Base-by-base conservation (phyloP, 2,329 filamentous ascomycete species). In the Beauveria pseudobassiana region DNA sequence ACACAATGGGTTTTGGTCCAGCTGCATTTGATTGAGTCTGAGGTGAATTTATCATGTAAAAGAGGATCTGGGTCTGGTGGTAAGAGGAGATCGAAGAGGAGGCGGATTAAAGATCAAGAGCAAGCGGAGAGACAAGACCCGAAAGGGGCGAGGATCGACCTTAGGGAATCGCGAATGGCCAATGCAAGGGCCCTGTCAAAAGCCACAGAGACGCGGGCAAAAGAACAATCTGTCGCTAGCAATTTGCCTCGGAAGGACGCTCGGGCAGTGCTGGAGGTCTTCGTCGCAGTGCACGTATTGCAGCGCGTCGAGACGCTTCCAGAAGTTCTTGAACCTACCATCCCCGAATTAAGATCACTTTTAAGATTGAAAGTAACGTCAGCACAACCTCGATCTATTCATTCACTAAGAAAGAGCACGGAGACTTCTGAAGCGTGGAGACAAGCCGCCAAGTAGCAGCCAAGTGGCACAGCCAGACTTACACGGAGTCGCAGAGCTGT, bases 1-100 rank as follows among this genome's bases (percentile, higher is more conserved):
- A 58, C 70, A 43, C 64, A 65, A 65, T 72, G 71, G 71, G 66
- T 69, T 42, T 48, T 71, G 51, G 61, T 69, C 28, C 70, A 73
- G 60, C 45, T 72, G 57, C 65, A 66, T 30, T 57, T 71, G 42
- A 65, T 73, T 49, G 67, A 72, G 59, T 65, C 65, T 49, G 67
- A 71, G 63, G 59, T 69, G 64, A 53, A 62, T 6, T 26, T 18
- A 7, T 18, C 26, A 48, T 34, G 14, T 6, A 6, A 34, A 12
- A 20, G 3, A 5, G 5, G 10, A 22, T 28, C 26, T 20, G 49
- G 26, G 16, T 2, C 3, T 51, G 26, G 6, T 51, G 49, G 49
- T 5, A 34, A 3, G 26, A 38, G n/a, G 26, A 18, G 26, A 24
- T n/a, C 28, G 7, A 57, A 57, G 54, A 57, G 43, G 42, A 24